Conservation (phyloP, 352 stramenopile genomes). For the Phytophthora quininea region DNA sequence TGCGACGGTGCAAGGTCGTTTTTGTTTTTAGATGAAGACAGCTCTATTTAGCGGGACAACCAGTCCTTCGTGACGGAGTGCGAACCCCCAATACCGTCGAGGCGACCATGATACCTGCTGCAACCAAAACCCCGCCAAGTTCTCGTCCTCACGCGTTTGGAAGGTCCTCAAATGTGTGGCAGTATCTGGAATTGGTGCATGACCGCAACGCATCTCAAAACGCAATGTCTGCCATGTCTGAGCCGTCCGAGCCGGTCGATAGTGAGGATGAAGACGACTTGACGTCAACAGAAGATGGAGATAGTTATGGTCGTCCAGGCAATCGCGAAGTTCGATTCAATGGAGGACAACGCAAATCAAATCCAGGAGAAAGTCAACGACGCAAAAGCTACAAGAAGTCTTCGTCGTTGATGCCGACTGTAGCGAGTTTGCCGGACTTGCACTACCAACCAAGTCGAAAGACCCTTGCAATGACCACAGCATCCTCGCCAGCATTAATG, state of each 20-base stretch:
- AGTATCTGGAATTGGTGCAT: conserved; percentile 65
- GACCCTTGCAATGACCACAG: conserved; percentile 4
- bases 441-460: conserved; percentile 14
- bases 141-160: conserved; percentile 58
- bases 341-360: conserved; percentile 6
- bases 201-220: conserved; percentile 38
- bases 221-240: conserved; percentile 8
- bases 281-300: background rate
- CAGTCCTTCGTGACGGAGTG: background rate
- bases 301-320: background rate
- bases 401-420: conserved; percentile 21
- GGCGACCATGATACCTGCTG: conserved; percentile 17
- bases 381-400: conserved; percentile 17
- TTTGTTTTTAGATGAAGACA: background rate
- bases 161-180: conserved; percentile 74
- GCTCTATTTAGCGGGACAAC: conserved; percentile 4
- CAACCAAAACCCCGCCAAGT: conserved; percentile 6
- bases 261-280: conserved; percentile 19
- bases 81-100: background rate
- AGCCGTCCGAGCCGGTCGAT: background rate
- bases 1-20: background rate
- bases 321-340: background rate
- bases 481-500: conserved; percentile 8
- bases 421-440: conserved; percentile 52
- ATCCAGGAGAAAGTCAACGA: background rate